These are phyloP conservation scores for Penicillium janthinellum DNA, from an alignment of 2,329 filamentous ascomycete species.

Conservation along the genomic window DNA sequence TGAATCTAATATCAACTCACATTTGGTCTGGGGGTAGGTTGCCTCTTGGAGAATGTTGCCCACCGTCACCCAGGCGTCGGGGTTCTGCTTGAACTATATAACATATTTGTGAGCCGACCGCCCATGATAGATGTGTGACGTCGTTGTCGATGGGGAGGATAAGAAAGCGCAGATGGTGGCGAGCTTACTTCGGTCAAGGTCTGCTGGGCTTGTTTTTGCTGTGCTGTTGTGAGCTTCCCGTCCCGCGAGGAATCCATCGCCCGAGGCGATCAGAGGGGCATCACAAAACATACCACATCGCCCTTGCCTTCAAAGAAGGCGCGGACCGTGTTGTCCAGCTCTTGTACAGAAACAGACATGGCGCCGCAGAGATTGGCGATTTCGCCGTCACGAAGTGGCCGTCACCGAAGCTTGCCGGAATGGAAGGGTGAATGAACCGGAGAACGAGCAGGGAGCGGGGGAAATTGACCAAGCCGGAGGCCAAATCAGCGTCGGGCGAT, in stretches of 20 bases:
- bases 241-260: not conserved
- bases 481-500: slow-evolving; percentile 16
- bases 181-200: slow-evolving; percentile 81
- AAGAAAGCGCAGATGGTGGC: slow-evolving; percentile 1
- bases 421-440: slow-evolving; percentile 9
- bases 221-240: slow-evolving; percentile 14
- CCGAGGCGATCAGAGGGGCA: slow-evolving; percentile 38
- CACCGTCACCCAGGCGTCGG: slow-evolving; percentile 95
- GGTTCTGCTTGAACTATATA: slow-evolving; percentile 93
- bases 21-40: slow-evolving; percentile 94
- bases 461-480: slow-evolving; percentile 18
- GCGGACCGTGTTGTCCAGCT: slow-evolving; percentile 95
- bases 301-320: slow-evolving; percentile 97
- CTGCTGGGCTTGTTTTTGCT: slow-evolving; percentile 97
- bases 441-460: slow-evolving; percentile 8
- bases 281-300: slow-evolving; percentile 70
- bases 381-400: slow-evolving; percentile 29
- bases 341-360: slow-evolving; percentile 76
- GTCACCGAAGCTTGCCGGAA: slow-evolving; percentile 16
- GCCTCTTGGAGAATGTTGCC: slow-evolving; percentile 95
- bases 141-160: not conserved
- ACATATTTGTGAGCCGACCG: slow-evolving; percentile 16
- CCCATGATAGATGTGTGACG: not conserved
- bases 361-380: slow-evolving; percentile 37
- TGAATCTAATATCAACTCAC: slow-evolving; percentile 54